Percentiles rank a stretch among this genome's conserved stretches.
phyloP scores from a whole-genome alignment of 2,329 filamentous ascomycete species.

The Neofusicoccum umdonicola region DNA sequence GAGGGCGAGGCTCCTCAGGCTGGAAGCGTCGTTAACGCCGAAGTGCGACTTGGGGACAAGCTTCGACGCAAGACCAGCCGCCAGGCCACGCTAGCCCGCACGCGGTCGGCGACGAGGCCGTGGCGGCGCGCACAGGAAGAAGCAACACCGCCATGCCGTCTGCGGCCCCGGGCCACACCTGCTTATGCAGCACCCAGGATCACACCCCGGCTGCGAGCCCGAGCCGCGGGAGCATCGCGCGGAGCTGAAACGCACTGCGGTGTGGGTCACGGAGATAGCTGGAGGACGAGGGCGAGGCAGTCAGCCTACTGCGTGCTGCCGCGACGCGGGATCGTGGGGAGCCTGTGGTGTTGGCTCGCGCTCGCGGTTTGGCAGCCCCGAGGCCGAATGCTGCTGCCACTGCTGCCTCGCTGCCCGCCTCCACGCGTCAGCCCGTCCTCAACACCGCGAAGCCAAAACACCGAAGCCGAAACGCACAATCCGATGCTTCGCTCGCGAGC shows the following conservation, averaged over 20 bases:
- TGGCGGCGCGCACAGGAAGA: neutral
- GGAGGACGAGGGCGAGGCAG: neutral
- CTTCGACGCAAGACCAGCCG: neutral
- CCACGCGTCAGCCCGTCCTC: neutral
- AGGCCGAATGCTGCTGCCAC: neutral
- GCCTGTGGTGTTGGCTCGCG: neutral
- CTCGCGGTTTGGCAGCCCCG: neutral
- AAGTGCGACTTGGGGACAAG: neutral
- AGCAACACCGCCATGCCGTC: neutral
- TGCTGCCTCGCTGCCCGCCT: too few relatives aligned
- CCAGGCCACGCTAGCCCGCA: neutral
- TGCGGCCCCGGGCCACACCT: neutral
- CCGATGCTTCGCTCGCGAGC: neutral
- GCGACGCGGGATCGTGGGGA: neutral
- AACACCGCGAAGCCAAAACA: neutral
- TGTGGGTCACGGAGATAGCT: neutral
- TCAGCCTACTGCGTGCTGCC: neutral
- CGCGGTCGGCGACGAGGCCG: neutral
- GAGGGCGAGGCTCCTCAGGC: neutral
- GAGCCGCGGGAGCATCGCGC: neutral
- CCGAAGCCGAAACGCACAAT: neutral
- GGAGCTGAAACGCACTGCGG: neutral
- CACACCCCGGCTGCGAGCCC: neutral
- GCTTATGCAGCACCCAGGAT: neutral
- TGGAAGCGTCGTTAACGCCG: neutral